These are phyloP conservation scores for Erythrophleum ivorense DNA, from an alignment of 331 rosid genomes.

Conservation along the genomic window DNA sequence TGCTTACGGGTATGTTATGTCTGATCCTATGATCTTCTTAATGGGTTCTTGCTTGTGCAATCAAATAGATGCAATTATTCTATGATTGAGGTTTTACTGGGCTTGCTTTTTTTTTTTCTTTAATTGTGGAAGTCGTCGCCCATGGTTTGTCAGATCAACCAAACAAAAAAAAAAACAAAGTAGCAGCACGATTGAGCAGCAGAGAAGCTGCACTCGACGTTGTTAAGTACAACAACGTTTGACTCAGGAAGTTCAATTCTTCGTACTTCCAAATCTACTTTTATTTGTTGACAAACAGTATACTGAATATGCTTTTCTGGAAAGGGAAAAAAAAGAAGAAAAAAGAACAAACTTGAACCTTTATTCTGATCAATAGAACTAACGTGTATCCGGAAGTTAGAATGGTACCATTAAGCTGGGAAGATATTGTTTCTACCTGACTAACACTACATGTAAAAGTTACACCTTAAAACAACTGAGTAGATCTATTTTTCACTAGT, in stretches of 20 bases:
- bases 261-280: neutral
- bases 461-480: neutral
- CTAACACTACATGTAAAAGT: neutral
- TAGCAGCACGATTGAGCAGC: no score
- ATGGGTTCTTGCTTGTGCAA: neutral
- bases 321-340: neutral
- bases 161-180: no score
- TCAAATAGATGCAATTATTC: neutral
- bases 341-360: neutral
- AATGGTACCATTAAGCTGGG: neutral
- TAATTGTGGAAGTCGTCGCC: neutral
- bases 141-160: no score
- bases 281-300: neutral
- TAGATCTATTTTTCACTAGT: neutral
- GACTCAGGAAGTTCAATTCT: neutral
- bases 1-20: constrained; percentile 79
- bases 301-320: neutral
- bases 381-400: neutral
- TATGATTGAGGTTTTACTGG: neutral
- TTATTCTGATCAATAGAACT: neutral
- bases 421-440: neutral
- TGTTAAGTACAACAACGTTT: neutral
- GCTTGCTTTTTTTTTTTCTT: neutral
- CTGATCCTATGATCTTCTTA: neutral
- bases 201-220: no score